Percentiles rank a stretch among this genome's conserved stretches.
Evolutionary conservation across 2,329 filamentous ascomycete species (phyloP).

Genomic region (Aspergillus nomiae): DNA sequence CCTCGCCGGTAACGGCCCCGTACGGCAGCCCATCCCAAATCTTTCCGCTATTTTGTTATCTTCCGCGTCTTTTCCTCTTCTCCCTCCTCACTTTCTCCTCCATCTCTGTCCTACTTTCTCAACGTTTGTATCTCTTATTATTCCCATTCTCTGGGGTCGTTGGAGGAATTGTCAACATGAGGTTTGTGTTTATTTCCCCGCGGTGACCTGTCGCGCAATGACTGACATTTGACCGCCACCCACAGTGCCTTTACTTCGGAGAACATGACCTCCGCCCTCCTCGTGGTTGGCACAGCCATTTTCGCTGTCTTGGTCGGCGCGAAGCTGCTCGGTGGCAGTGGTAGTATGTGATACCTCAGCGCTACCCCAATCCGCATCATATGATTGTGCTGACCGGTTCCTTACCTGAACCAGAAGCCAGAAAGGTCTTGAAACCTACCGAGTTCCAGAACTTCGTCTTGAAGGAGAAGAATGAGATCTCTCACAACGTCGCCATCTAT

Average conservation of each 20-base stretch:
- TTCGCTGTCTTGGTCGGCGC: slow-evolving; percentile 67
- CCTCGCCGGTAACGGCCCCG: neutral
- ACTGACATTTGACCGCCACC: slow-evolving; percentile 16
- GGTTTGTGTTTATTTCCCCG: slow-evolving; percentile 22
- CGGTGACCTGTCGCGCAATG: neutral
- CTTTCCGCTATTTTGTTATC: neutral
- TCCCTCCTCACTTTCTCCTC: slow-evolving; percentile 2
- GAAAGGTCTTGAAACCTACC: slow-evolving; percentile 83
- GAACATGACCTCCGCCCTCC: slow-evolving; percentile 73
- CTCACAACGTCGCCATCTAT: slow-evolving; percentile 99
- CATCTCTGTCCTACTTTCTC: slow-evolving; percentile 4
- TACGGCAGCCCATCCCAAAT: neutral
- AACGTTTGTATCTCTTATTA: slow-evolving; percentile 2
- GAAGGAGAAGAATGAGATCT: slow-evolving; percentile 91
- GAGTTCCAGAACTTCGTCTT: slow-evolving; percentile 91
- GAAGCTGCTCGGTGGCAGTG: slow-evolving; percentile 69
- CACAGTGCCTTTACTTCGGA: slow-evolving; percentile 41
- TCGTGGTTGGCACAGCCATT: slow-evolving; percentile 74
- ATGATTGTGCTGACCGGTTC: slow-evolving; percentile 13
- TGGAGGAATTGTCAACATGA: slow-evolving; percentile 28
- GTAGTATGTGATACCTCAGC: slow-evolving; percentile 57
- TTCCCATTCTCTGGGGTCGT: neutral
- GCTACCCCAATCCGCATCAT: slow-evolving; percentile 3
- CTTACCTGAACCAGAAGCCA: slow-evolving; percentile 57
- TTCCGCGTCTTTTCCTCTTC: slow-evolving; percentile 14